Evolutionary conservation across 2,329 filamentous ascomycete genomes (phyloP), one percentile per base, ranked within the genome.

Genomic region (Epichloe uncinata): DNA sequence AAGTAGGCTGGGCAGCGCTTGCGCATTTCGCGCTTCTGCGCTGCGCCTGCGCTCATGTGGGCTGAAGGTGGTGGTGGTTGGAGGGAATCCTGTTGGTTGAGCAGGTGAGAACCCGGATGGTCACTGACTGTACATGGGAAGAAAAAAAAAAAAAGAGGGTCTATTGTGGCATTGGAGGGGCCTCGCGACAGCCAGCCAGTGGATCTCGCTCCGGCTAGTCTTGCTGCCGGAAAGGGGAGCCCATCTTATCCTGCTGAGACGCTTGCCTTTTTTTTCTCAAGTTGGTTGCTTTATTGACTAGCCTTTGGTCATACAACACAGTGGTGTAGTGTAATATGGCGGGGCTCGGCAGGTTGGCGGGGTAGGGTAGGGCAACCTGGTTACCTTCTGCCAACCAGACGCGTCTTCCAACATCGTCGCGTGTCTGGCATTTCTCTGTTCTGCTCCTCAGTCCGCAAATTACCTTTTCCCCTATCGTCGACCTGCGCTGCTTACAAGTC

Each of bases 51-150:
- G 37, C 15, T 26, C 36, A 42, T 47, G 45, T 52, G 51, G 37
- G 53, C 22, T 22, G n/a, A 35, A 33, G 16, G 20, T 42, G 40
- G 11, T 42, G 40, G n/a, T 43, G 42, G 33, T 48, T 30, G 16
- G 15, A n/a, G 26, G 7, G 11, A 20, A 35, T 33, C 8, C 30
- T 26, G 49, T 5, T 41, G 41, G 49, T 5, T 41, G 41, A 40
- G 42, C 37, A 34, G 20, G 34, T 53, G 55, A 58, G 57, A 58
- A 59, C 57, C 57, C 54, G 53, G 56, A 59, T 58, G 57, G 58
- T 26, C 52, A 44, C 30, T 16, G 16, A 16, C 38, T 18, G 3
- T 15, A n/a, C n/a, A 38, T 4, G 5, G n/a, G n/a, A n/a, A n/a
- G 5, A 9, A 38, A 38, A 16, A 38, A 38, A 38, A 22, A 22